A percentile compares a stretch with the other conserved stretches of the same genome.
Evolutionary conservation across 768 basidiomycete genomes (phyloP).

Genomic region (Gyrodon lividus): DNA sequence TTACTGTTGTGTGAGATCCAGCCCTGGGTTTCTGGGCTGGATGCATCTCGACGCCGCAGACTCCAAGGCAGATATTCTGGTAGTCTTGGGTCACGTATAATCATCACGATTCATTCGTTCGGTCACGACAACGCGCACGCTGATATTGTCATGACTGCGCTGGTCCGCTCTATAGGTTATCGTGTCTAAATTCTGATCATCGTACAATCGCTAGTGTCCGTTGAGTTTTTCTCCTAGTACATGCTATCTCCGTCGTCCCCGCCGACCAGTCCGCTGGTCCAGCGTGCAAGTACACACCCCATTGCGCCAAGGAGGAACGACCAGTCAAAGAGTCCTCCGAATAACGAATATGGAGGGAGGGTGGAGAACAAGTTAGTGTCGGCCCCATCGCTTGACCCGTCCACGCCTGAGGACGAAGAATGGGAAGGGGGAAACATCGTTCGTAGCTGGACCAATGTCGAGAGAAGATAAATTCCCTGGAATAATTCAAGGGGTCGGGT

Average conservation of each 20-base stretch:
- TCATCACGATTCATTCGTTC: too few relatives aligned
- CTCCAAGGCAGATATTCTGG: too few relatives aligned
- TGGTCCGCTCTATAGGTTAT: too few relatives aligned
- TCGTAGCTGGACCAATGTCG: slow-evolving; percentile 79
- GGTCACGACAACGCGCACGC: too few relatives aligned
- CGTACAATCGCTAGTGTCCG: slow-evolving; percentile 5
- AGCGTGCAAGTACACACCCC: slow-evolving; percentile 47
- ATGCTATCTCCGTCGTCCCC: slow-evolving; percentile 16
- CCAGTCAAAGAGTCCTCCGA: slow-evolving; percentile 73
- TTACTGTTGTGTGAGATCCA: too few relatives aligned
- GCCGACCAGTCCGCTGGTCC: slow-evolving; percentile 44
- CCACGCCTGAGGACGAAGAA: slow-evolving; percentile 15
- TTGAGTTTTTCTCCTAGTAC: slow-evolving; percentile 1
- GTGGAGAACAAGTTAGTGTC: slow-evolving; percentile 62
- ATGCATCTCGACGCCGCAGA: too few relatives aligned
- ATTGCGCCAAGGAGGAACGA: slow-evolving; percentile 63
- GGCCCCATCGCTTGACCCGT: slow-evolving; percentile 6
- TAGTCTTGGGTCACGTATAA: too few relatives aligned
- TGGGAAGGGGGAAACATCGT: slow-evolving; percentile 70
- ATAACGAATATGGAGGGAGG: slow-evolving; percentile 71
- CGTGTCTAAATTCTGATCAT: neutral
- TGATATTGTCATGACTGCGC: too few relatives aligned
- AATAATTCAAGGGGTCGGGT: slow-evolving; percentile 3
- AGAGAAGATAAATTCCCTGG: slow-evolving; percentile 80
- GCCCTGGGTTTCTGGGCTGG: too few relatives aligned